These are phyloP conservation scores for Trypanosoma brucei DNA, from an alignment of 208 protist genomes.

Conservation along the genomic window DNA sequence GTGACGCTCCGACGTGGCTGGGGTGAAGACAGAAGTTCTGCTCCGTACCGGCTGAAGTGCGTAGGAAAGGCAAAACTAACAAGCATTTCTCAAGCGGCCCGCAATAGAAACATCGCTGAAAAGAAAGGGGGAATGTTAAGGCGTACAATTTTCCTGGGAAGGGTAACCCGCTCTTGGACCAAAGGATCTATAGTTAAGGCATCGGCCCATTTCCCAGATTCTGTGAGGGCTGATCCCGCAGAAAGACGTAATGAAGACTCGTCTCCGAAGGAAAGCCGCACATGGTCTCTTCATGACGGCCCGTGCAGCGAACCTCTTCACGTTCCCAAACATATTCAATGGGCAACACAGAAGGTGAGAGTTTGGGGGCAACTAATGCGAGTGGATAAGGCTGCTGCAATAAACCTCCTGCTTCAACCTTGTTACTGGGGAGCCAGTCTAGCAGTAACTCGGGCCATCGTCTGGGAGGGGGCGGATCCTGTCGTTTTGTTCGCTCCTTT, in stretches of 20 bases:
- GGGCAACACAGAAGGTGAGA: conserved; percentile 26
- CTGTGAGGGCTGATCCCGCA: conserved; percentile 55
- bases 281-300: conserved; percentile 51
- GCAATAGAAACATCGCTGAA: not conserved
- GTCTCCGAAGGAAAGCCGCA: conserved; percentile 58
- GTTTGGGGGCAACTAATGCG: conserved; percentile 65
- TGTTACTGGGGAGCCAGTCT: conserved; percentile 79
- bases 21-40: no score
- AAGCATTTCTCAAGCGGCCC: not conserved
- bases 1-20: no score
- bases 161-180: conserved; percentile 73
- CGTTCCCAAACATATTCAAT: conserved; percentile 37
- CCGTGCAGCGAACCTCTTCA: not conserved
- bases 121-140: conserved; percentile 45
- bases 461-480: conserved; percentile 84
- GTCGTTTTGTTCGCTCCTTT: conserved; percentile 69
- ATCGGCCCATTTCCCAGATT: conserved; percentile 71
- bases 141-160: conserved; percentile 37
- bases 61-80: conserved; percentile 11
- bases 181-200: conserved; percentile 50
- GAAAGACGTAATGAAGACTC: conserved; percentile 26
- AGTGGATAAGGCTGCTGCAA: conserved; percentile 63
- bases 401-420: conserved; percentile 65
- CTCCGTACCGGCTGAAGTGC: no score
- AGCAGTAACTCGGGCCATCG: conserved; percentile 74